Base-by-base conservation (phyloP, 306 rosid species). In the Vigna radiata region DNA sequence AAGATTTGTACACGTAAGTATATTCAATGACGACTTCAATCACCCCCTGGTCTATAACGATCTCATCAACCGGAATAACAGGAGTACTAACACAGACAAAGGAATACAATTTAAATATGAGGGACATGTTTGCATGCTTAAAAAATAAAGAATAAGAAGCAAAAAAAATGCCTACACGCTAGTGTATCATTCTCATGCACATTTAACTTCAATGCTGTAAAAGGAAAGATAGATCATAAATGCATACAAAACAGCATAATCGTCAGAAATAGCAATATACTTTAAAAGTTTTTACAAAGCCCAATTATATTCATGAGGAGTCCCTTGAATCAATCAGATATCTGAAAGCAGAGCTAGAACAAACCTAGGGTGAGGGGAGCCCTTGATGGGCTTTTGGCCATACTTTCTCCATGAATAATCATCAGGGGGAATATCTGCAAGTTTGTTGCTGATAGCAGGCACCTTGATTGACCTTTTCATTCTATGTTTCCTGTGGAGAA, bases 311-410 rank as follows among this genome's bases (percentile, higher is more conserved):
- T 31, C 58, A 39, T 18, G 48, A 17, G 21, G 67, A 16, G 46
- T 44, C 17, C 37, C 67, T 49, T 11, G 33, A 76, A 72, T 63
- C 54, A 55, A 37, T 69, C 29, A 56, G 71, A 50, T 60, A 39
- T 68, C 67, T 29, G 69, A 68, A 55, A 41, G 54, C 53, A 74
- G 52, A 77, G 36, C 21, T 46, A 53, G 60, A 54, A 69, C 60
- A 77, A 82, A 96, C 99, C 99, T 91, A 59, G 99, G 99, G 61
- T 96, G 99, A 70, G 99, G 99, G 62, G 99, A 96, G 46, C 99
- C 99, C 90, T 96, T 96, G 88, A 96, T 96, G 58, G 99, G 99
- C 87, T 96, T 96, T 88, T 96, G 99, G 72, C 99, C 99, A 2
- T 96, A 96, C 79, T 96, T 96, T 90, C 99, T 91, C 99, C 99